Conservation (phyloP, 2,329 filamentous ascomycete genomes). For the Xylaria sp. region DNA sequence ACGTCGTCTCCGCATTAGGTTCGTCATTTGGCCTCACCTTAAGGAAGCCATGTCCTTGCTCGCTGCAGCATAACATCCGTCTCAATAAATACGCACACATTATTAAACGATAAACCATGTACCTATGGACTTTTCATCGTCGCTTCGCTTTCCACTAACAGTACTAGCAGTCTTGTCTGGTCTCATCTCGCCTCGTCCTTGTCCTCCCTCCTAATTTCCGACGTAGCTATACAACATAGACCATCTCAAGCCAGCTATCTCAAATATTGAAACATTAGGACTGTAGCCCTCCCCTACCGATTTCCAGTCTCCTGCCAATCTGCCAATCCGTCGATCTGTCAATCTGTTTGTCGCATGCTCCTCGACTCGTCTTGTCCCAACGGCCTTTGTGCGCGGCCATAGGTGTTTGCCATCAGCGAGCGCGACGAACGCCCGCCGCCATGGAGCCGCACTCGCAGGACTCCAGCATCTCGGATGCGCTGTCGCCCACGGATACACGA, state of each 20-base stretch:
- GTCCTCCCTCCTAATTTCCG: conserved; percentile 23
- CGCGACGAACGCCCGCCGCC: conserved; percentile 33
- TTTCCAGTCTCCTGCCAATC: not conserved
- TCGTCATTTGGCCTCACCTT: conserved; percentile 28
- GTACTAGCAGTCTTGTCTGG: not conserved
- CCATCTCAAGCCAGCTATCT: not conserved
- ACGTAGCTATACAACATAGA: not conserved
- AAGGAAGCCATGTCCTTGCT: conserved; percentile 12
- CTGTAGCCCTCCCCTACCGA: not conserved
- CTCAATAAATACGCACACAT: not conserved
- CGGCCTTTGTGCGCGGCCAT: conserved; percentile 36
- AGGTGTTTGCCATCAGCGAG: conserved; percentile 37
- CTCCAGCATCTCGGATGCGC: conserved; percentile 52
- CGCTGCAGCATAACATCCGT: conserved; percentile 1
- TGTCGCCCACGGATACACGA: conserved; percentile 64
- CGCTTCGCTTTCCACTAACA: conserved; percentile 21
- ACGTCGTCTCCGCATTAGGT: conserved; percentile 27
- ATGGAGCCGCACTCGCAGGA: conserved; percentile 60
- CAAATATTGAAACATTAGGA: conserved; percentile 7
- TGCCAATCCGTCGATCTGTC: not conserved
- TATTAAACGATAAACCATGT: not conserved
- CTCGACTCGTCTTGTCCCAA: conserved; percentile 33
- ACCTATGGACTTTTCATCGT: conserved; percentile 18
- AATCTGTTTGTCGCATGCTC: conserved; percentile 20
- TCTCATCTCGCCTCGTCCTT: conserved; percentile 8